These are phyloP conservation scores for Ustilaginoidea virens DNA, from an alignment of 2,329 filamentous ascomycete species.

Conservation along the genomic window DNA sequence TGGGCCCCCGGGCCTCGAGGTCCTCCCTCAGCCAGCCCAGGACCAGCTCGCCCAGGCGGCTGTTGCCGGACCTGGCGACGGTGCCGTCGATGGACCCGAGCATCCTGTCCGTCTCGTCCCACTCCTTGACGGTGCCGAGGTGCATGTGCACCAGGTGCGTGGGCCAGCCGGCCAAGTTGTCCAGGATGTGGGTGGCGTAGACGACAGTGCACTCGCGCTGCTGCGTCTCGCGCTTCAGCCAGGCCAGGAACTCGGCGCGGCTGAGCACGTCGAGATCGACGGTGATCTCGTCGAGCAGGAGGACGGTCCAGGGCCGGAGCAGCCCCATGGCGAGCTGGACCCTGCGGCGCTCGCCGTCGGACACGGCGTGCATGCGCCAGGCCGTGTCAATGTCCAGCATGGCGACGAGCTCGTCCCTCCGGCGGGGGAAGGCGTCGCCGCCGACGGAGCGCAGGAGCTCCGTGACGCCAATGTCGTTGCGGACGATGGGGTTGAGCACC, in stretches of 20 bases:
- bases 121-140: constrained; percentile 73
- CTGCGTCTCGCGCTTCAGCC: constrained; percentile 79
- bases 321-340: constrained; percentile 96
- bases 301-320: constrained; percentile 75
- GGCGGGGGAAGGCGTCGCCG: constrained; percentile 64
- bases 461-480: constrained; percentile 81
- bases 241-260: constrained; percentile 70
- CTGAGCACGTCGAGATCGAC: constrained; percentile 86
- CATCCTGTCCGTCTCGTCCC: constrained; percentile 60
- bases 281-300: constrained; percentile 91
- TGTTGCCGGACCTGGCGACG: constrained; percentile 47
- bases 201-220: constrained; percentile 74
- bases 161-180: constrained; percentile 89
- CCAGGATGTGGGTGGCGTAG: constrained; percentile 93
- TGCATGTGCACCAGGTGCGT: constrained; percentile 95
- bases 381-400: constrained; percentile 84
- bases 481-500: constrained; percentile 93
- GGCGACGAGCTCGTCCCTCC: constrained; percentile 70
- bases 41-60: constrained; percentile 72
- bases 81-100: constrained; percentile 32
- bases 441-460: constrained; percentile 78
- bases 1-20: constrained; percentile 60
- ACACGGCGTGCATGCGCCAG: constrained; percentile 95
- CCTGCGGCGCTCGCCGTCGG: constrained; percentile 76
- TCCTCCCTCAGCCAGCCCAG: constrained; percentile 77